These are phyloP conservation scores for Camelina neglecta DNA, from an alignment of 345 rosid genomes.

Conservation along the genomic window DNA sequence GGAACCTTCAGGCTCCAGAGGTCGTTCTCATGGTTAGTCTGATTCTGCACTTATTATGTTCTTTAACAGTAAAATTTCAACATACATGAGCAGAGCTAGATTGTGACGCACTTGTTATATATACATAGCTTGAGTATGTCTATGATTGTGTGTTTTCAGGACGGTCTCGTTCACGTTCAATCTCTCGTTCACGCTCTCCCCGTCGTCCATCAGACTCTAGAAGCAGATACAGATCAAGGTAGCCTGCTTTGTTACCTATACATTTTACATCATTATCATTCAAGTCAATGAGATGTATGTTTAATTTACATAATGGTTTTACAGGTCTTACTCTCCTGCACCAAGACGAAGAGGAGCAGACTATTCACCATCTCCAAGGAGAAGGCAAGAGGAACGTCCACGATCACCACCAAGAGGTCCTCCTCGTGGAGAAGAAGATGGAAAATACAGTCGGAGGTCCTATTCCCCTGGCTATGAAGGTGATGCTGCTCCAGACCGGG, in stretches of 20 bases:
- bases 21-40: constrained; percentile 67
- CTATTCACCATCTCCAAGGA: constrained; percentile 73
- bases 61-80: neutral
- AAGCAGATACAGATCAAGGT: constrained; percentile 86
- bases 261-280: neutral
- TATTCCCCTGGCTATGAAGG: constrained; percentile 68
- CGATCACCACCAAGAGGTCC: constrained; percentile 79
- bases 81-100: neutral
- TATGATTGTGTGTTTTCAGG: constrained; percentile 51
- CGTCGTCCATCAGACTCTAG: constrained; percentile 72
- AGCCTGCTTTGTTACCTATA: neutral
- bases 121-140: constrained; percentile 1
- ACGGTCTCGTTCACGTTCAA: constrained; percentile 78
- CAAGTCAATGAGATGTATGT: constrained; percentile 1
- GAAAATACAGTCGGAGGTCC: constrained; percentile 53
- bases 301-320: constrained; percentile 4
- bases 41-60: neutral
- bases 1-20: constrained; percentile 69
- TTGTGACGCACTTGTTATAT: neutral
- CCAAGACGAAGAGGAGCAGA: constrained; percentile 62
- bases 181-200: constrained; percentile 80
- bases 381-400: constrained; percentile 67
- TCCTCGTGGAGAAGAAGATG: constrained; percentile 70
- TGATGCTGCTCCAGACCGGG: constrained; percentile 44
- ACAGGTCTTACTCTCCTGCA: constrained; percentile 87